Conservation (phyloP, 1,284 basidiomycete genomes). For the Ganoderma meredithae region DNA sequence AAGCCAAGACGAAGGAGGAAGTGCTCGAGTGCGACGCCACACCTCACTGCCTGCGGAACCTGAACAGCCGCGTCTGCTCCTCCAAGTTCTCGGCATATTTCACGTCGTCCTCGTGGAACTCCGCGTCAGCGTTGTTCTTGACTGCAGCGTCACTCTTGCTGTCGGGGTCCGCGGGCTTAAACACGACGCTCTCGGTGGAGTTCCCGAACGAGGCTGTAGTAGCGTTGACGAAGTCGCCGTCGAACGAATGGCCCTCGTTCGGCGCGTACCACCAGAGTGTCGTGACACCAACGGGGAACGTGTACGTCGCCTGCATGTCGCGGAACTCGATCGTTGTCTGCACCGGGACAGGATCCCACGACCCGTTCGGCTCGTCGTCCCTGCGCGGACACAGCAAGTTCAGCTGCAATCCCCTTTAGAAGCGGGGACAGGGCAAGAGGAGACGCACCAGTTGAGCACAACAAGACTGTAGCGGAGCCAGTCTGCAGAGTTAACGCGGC, state of each 20-base stretch:
- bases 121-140: background rate
- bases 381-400: constrained; percentile 34
- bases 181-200: constrained; percentile 11
- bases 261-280: constrained; percentile 56
- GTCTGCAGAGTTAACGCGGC: constrained; percentile 59
- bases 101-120: constrained; percentile 8
- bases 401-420: background rate
- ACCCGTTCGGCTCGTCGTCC: constrained; percentile 58
- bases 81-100: constrained; percentile 1
- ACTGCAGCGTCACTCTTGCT: background rate
- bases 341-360: constrained; percentile 70
- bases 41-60: constrained; percentile 14
- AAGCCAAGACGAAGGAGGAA: background rate
- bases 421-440: constrained; percentile 17
- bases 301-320: constrained; percentile 65
- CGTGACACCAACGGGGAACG: constrained; percentile 70
- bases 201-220: constrained; percentile 18
- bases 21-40: background rate
- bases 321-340: constrained; percentile 74
- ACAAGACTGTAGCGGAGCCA: constrained; percentile 74
- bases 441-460: constrained; percentile 61
- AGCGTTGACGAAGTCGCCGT: constrained; percentile 21
- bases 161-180: background rate
- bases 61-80: constrained; percentile 15
- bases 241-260: constrained; percentile 29